Evolutionary conservation across 2,329 filamentous ascomycete species (phyloP).

Genomic region (Proliferodiscus dingleyae): DNA sequence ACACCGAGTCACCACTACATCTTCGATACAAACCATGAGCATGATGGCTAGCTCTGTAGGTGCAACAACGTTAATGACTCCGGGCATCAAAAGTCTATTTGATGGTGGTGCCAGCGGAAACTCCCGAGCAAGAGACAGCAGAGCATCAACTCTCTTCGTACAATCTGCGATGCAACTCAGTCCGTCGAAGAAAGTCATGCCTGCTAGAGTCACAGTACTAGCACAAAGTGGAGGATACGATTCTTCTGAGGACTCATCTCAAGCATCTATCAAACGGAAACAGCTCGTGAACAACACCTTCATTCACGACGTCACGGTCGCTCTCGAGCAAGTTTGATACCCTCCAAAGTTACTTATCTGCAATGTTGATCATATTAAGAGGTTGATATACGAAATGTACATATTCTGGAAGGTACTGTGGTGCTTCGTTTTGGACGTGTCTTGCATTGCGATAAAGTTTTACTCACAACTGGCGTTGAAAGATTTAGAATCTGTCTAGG

Average conservation of each 20-base stretch:
- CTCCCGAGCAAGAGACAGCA: constrained; percentile 5
- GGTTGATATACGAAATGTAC: too few relatives aligned
- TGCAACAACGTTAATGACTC: constrained; percentile 14
- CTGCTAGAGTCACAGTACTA: constrained; percentile 6
- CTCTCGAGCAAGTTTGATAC: constrained; percentile 7
- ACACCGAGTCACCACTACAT: constrained; percentile 4
- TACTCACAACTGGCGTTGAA: too few relatives aligned
- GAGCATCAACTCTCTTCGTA: constrained; percentile 11
- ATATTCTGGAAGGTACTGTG: too few relatives aligned
- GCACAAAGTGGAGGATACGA: constrained; percentile 3
- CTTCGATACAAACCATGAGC: constrained; percentile 12
- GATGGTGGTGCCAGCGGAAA: constrained; percentile 6
- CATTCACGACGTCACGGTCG: constrained; percentile 10
- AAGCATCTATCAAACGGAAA: constrained; percentile 1
- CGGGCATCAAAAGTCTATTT: constrained; percentile 13
- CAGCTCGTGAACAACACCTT: constrained; percentile 8
- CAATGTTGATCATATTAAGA: too few relatives aligned
- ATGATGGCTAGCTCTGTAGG: constrained; percentile 11
- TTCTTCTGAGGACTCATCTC: constrained; percentile 2
- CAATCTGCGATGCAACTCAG: not conserved
- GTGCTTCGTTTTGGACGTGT: too few relatives aligned
- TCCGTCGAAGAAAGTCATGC: constrained; percentile 11
- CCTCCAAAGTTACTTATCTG: not conserved
- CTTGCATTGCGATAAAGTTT: too few relatives aligned
- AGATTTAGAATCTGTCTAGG: not conserved